A percentile compares a stretch with the other conserved stretches of the same genome.
Conservation (phyloP, 2,329 filamentous ascomycete species). For the Rhynchosporium secalis region DNA sequence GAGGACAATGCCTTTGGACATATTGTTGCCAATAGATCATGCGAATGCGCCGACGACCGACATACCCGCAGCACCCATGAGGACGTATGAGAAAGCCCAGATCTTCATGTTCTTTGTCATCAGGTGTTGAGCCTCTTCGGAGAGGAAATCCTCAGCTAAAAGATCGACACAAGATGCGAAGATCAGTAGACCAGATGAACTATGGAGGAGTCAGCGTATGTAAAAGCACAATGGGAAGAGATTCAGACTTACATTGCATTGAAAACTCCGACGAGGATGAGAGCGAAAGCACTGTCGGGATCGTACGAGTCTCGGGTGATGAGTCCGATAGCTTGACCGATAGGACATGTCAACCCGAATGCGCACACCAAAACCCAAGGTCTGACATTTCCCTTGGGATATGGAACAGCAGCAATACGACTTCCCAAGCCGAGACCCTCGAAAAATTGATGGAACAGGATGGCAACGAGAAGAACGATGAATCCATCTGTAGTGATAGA, state of each 20-base stretch:
- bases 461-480: slow-evolving; percentile 65
- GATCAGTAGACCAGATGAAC: slow-evolving; percentile 70
- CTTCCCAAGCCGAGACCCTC: slow-evolving; percentile 68
- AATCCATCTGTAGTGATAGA: slow-evolving; percentile 67
- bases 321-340: slow-evolving; percentile 78
- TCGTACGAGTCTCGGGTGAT: slow-evolving; percentile 75
- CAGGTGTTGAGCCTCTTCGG: slow-evolving; percentile 63
- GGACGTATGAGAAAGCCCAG: slow-evolving; percentile 20
- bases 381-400: slow-evolving; percentile 20
- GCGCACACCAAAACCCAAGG: slow-evolving; percentile 27
- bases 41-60: slow-evolving; percentile 23
- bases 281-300: slow-evolving; percentile 68
- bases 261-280: slow-evolving; percentile 82
- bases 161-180: slow-evolving; percentile 81
- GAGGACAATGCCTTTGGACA: not conserved
- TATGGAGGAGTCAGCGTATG: not conserved
- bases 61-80: slow-evolving; percentile 25
- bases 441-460: slow-evolving; percentile 63
- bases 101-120: slow-evolving; percentile 48
- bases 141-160: slow-evolving; percentile 77
- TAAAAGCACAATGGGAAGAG: not conserved
- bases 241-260: slow-evolving; percentile 62
- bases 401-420: slow-evolving; percentile 55
- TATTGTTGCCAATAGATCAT: not conserved
- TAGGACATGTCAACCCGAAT: slow-evolving; percentile 59